Conservation (phyloP, 371 early-diverging fungal species). For the Rhizopus sp. region DNA sequence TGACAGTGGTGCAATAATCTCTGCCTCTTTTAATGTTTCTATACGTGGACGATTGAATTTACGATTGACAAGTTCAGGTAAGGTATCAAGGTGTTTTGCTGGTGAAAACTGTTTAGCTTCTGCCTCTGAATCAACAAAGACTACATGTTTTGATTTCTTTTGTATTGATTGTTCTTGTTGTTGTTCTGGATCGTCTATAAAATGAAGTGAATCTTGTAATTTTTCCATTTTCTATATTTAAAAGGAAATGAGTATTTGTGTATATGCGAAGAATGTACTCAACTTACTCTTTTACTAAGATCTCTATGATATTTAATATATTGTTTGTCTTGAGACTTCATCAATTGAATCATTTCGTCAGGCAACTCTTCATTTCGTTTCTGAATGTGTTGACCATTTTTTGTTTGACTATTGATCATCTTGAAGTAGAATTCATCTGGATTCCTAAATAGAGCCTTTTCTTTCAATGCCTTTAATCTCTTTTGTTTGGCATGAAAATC, state of each 20-base stretch:
- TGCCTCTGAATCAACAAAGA: conserved; percentile 87
- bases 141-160: conserved; percentile 71
- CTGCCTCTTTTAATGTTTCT: conserved; percentile 54
- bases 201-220: conserved; percentile 64
- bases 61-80: conserved; percentile 79
- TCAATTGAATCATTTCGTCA: conserved; percentile 75
- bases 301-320: conserved; percentile 83
- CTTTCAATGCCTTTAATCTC: conserved; percentile 77
- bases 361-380: conserved; percentile 75
- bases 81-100: conserved; percentile 80
- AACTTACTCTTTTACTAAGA: conserved; percentile 72
- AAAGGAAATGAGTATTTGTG: background rate
- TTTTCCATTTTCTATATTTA: conserved; percentile 69
- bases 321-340: conserved; percentile 91
- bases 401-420: conserved; percentile 87
- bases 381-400: conserved; percentile 79
- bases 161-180: conserved; percentile 29
- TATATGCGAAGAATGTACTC: background rate
- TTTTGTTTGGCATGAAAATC: conserved; percentile 89
- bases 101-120: conserved; percentile 71
- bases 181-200: conserved; percentile 58
- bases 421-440: conserved; percentile 98
- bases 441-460: conserved; percentile 87
- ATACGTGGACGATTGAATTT: conserved; percentile 78
- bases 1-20: conserved; percentile 36